A percentile compares a stretch with the other conserved stretches of the same genome.
Evolutionary conservation across 768 basidiomycete genomes (phyloP).

Genomic region (Leccinellum rugosiceps): DNA sequence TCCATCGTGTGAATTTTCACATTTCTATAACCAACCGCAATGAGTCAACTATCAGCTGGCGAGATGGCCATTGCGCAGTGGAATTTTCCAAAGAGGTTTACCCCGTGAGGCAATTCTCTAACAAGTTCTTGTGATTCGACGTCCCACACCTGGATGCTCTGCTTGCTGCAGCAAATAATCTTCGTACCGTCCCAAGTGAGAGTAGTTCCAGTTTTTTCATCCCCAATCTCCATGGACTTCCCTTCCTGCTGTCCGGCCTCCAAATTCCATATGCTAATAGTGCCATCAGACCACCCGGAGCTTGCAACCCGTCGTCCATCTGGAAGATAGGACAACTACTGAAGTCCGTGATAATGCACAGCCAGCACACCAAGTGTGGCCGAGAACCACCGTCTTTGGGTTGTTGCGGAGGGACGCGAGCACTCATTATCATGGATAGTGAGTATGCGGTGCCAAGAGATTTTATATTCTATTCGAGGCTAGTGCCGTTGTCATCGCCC

Average conservation of each 20-base stretch:
- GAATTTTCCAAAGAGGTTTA: too few relatives aligned
- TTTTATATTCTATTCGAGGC: too few relatives aligned
- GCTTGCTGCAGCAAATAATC: background rate
- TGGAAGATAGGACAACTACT: background rate
- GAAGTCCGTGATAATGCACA: too few relatives aligned
- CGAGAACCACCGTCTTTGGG: too few relatives aligned
- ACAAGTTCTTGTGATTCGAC: background rate
- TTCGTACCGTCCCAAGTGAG: background rate
- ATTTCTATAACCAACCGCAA: background rate
- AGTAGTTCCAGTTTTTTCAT: background rate
- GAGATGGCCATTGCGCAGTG: background rate
- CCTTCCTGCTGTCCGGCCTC: slow-evolving; percentile 1
- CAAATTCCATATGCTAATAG: slow-evolving; percentile 1
- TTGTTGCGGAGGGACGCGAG: too few relatives aligned
- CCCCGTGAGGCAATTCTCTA: background rate
- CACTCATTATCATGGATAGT: too few relatives aligned
- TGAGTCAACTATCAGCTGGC: background rate
- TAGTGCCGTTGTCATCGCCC: too few relatives aligned
- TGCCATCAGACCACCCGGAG: too few relatives aligned
- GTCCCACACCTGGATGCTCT: background rate
- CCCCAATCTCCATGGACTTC: background rate
- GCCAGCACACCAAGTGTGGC: too few relatives aligned
- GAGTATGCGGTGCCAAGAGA: too few relatives aligned
- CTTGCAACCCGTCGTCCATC: too few relatives aligned
- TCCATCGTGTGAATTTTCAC: background rate